Percentiles rank a stretch among this genome's conserved stretches.
Conservation (phyloP, 139 green algal genomes). For the Chlamydomonas applanata region DNA sequence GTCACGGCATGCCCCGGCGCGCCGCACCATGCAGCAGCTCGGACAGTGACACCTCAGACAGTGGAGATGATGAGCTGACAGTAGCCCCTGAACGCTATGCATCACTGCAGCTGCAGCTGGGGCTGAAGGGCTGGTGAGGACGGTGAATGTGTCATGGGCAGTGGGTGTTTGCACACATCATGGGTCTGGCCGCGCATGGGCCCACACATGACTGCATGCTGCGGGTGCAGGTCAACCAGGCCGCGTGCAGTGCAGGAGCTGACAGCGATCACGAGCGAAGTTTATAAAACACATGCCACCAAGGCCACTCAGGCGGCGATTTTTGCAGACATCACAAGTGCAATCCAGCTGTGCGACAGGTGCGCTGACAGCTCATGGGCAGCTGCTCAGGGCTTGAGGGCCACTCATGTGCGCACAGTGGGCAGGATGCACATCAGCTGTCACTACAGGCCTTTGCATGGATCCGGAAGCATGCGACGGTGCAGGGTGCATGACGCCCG, state of each 20-base stretch:
- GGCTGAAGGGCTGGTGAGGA: neutral
- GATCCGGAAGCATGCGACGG: no score
- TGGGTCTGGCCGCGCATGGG: no score
- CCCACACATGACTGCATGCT: slow-evolving; percentile 7
- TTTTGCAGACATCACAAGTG: neutral
- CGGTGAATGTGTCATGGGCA: neutral
- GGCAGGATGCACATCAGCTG: no score
- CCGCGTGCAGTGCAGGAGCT: neutral
- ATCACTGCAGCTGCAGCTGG: neutral
- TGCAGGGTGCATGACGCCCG: no score
- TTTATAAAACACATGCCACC: neutral
- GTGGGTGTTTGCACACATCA: neutral
- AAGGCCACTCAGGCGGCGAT: neutral
- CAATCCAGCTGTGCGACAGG: neutral
- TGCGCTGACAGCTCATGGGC: no score
- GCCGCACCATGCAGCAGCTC: no score
- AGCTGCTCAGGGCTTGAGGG: neutral
- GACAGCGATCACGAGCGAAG: neutral
- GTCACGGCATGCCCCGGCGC: no score
- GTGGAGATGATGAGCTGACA: neutral
- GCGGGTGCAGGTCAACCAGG: neutral
- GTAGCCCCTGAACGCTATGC: neutral
- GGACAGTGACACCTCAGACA: no score
- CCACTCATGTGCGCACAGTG: no score
- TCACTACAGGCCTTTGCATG: no score